Evolutionary conservation across 2,329 filamentous ascomycete genomes (phyloP), one percentile per base, ranked within the genome.

Genomic region (Ascosphaera pollenicola): DNA sequence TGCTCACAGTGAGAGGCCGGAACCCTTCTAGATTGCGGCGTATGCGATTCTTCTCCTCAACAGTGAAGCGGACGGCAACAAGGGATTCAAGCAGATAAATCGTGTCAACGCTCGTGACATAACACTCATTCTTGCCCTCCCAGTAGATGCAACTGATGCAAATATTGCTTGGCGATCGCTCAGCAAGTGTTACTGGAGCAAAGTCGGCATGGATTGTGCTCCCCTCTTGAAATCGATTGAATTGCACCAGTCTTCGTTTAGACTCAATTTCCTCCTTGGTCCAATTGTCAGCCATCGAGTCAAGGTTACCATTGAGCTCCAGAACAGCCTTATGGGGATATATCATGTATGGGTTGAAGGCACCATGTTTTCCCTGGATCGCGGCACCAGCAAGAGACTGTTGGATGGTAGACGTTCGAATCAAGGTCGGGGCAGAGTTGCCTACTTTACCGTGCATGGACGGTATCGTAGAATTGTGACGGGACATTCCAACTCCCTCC

Each of bases 141-240:
- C 89, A 98, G 66, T 76, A 85, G 52, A 98, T 98, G 64, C 89
- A 98, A 58, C 85, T 94, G 54, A 98, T 82, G 60, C 84, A 93
- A 43, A 91, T 87, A 59, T 78, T 84, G 60, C 87, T 80, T 2
- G 76, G 73, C 1, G 77, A 72, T 17, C 84, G 73, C 44, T 93
- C 80, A 50, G 83, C 80, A 11, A 74, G 73, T 13, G 79, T 68
- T 36, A 94, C 75, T 0, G 84, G 66, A 38, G 76, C 73, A 61
- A 95, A 95, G 11, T 68, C 77, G 11, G 82, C 73, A 26, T 75
- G 77, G 41, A 95, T 77, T 3, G 78, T 82, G 52, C 78, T 85
- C 19, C 83, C 84, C 26, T 66, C 68, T 57, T 95, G 87, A 43
- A 71, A 73, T 49, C 89, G 77, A 49, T 70, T 76, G 62, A 98